Percentiles rank a stretch among this genome's conserved stretches.
Conservation (phyloP, 2,329 filamentous ascomycete genomes). For the Botrytis elliptica region DNA sequence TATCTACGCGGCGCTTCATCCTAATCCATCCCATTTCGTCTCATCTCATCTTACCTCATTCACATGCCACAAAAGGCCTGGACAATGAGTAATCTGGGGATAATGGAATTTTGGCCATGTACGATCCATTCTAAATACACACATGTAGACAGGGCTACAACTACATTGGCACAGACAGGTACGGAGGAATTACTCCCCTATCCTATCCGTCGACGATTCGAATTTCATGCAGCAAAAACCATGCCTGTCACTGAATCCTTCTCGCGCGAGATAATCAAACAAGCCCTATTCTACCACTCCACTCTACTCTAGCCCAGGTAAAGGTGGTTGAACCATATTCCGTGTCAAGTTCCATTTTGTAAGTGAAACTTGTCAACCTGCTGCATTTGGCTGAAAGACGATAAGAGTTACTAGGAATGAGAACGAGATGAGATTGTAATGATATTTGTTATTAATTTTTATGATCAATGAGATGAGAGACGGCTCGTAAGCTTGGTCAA, state of each 20-base stretch:
- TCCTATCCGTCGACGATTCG: background rate
- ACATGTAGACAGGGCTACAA: background rate
- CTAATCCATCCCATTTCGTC: background rate
- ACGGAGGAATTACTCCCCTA: background rate
- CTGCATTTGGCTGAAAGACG: background rate
- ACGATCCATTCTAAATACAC: background rate
- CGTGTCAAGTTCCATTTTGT: background rate
- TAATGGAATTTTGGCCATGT: background rate
- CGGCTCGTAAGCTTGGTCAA: constrained; percentile 21
- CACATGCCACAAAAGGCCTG: background rate
- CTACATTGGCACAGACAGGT: background rate
- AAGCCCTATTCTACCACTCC: background rate
- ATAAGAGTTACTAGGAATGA: background rate
- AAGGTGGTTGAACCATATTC: background rate
- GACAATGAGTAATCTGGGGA: background rate
- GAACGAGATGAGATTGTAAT: background rate
- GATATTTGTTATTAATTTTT: constrained; percentile 19
- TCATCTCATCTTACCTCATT: background rate
- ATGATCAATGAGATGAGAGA: background rate
- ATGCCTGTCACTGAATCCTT: constrained; percentile 11
- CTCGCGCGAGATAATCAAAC: constrained; percentile 7
- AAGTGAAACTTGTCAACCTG: background rate
- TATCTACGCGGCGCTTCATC: background rate
- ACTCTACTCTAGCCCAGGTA: background rate
- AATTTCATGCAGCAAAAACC: constrained; percentile 18